Percentiles rank a stretch among this genome's conserved stretches.
phyloP scores from a whole-genome alignment of 2,329 filamentous ascomycete species.

The Diaporthe nobilis region DNA sequence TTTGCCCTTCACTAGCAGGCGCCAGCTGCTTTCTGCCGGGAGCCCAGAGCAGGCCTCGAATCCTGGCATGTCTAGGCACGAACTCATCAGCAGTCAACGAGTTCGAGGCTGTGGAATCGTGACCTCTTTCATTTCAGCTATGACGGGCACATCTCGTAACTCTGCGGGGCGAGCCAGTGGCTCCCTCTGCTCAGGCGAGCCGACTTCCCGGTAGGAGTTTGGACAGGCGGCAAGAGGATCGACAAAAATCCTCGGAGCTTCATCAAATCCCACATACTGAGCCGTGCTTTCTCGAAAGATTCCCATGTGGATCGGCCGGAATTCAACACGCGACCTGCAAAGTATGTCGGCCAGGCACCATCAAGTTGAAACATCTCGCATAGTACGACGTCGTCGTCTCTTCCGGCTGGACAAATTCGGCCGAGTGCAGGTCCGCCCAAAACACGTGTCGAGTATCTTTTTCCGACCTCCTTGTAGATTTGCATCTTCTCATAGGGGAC shows the following conservation, averaged over 20 bases:
- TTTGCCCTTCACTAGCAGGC: slow-evolving; percentile 16
- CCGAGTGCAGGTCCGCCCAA: slow-evolving; percentile 4
- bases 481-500: background rate
- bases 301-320: slow-evolving; percentile 4
- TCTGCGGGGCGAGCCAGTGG: background rate
- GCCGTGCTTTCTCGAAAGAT: slow-evolving; percentile 16
- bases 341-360: slow-evolving; percentile 4
- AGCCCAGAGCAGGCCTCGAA: slow-evolving; percentile 14
- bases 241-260: slow-evolving; percentile 14
- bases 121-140: background rate
- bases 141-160: slow-evolving; percentile 16
- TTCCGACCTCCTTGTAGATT: background rate
- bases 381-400: background rate
- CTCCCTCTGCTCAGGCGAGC: slow-evolving; percentile 15
- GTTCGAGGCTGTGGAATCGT: background rate
- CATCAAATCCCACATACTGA: slow-evolving; percentile 14
- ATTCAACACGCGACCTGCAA: slow-evolving; percentile 6
- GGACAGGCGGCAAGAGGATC: slow-evolving; percentile 2
- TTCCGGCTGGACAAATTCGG: slow-evolving; percentile 21
- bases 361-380: slow-evolving; percentile 33
- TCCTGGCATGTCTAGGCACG: slow-evolving; percentile 20
- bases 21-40: slow-evolving; percentile 25
- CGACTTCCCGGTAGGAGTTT: slow-evolving; percentile 5
- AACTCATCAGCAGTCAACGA: background rate
- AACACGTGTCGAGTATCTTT: background rate